Base-by-base conservation (phyloP, 768 basidiomycete species). In the Imleria badia region DNA sequence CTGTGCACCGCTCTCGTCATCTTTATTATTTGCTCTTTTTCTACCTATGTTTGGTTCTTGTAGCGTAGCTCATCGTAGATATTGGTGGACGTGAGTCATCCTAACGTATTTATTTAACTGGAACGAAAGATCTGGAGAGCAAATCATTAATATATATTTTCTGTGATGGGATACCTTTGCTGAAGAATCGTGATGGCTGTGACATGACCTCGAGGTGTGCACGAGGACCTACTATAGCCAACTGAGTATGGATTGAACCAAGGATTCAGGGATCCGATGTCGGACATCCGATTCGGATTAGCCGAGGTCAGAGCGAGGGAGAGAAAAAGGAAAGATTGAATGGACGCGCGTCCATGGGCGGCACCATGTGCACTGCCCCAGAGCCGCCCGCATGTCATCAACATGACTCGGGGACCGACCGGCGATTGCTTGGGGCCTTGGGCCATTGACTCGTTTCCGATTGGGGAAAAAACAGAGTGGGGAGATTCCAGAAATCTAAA, bases 31-130 rank as follows among this genome's bases (percentile, higher is more conserved):
- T 29, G 48, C 23, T 20, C 52, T 34, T 33, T 39, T 26, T 42
- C 35, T 45, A n/a, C 39, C 44, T 59, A 29, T 65, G 60, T 58
- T 51, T 36, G 48, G 65, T 50, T 60, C 66, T 61, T 69, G 66
- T 67, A 67, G 66, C 67, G 65, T 67, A 67, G 53, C 65, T 48
- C 65, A 55, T 49, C 61, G 55, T 66, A 68, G 67, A 68, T 65
- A 65, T 56, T 59, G 63, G 64, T 56, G 56, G 66, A 66, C 52
- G 50, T 48, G 53, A 36, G 54, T 58, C 61, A 48, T 34, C 50
- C 45, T 48, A 43, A 58, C 51, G 31, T 68, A 68, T 68, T 71
- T 68, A 71, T 71, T 59, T 56, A 56, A 54, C 55, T 31, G 66
- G 56, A 71, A 62, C 33, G 45, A 56, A 43, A 60, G 51, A 36